Evolutionary conservation across 2,329 filamentous ascomycete species (phyloP).

Genomic region (Fusarium duplospermum): DNA sequence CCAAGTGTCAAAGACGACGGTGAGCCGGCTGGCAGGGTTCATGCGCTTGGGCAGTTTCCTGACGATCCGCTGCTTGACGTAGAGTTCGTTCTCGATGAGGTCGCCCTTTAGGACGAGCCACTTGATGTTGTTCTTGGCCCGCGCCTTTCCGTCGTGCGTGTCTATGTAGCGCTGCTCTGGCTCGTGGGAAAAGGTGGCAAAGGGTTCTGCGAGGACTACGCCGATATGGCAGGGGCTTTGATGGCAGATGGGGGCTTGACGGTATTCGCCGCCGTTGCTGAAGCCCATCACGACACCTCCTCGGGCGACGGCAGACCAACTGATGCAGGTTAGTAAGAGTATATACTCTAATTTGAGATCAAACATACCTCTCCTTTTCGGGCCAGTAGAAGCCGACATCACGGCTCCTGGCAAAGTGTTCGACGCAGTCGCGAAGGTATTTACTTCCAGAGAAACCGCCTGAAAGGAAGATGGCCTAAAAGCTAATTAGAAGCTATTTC

Average conservation of each 20-base stretch:
- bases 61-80: slow-evolving; percentile 8
- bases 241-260: not conserved
- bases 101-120: slow-evolving; percentile 27
- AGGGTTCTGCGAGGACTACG: not conserved
- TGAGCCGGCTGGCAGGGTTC: slow-evolving; percentile 1
- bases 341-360: too few relatives aligned
- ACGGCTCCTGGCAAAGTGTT: not conserved
- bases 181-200: slow-evolving; percentile 1
- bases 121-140: slow-evolving; percentile 22
- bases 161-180: slow-evolving; percentile 7
- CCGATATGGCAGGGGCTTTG: slow-evolving; percentile 15
- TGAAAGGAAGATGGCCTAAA: slow-evolving; percentile 26
- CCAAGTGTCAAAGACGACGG: slow-evolving; percentile 6
- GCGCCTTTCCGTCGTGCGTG: not conserved
- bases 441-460: slow-evolving; percentile 24
- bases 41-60: not conserved
- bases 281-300: slow-evolving; percentile 28
- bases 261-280: slow-evolving; percentile 2
- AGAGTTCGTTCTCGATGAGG: slow-evolving; percentile 2
- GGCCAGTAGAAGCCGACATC: not conserved
- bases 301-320: slow-evolving; percentile 25
- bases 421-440: slow-evolving; percentile 11
- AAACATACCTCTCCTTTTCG: not conserved
- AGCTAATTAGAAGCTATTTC: not conserved
- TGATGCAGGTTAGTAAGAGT: not conserved